Evolutionary conservation across 1,139 yeast species (phyloP), one percentile per base, ranked within the genome.

Genomic region (Blastobotrys persicus): DNA sequence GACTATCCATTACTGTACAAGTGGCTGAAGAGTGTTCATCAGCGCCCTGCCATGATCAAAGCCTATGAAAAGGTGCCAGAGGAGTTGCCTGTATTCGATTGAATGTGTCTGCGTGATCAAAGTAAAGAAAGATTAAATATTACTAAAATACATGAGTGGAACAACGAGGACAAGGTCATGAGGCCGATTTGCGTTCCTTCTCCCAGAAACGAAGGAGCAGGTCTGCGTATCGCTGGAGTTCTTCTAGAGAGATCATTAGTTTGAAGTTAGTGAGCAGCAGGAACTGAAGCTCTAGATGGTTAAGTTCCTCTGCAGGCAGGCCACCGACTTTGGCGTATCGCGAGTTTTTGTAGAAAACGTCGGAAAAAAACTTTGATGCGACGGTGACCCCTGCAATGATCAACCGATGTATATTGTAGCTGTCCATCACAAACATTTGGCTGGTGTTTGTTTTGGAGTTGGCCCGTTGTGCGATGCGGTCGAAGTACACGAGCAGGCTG

Each of bases 261-360:
- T 84, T 81, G 68, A 92, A 92, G 68, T 92, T 97, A 48, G 92
- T 77, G 54, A 92, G 73, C 45, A 91, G 69, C 57, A 92, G 70
- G 65, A 92, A 92, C 66, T 92, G 98, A 47, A 92, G 72, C 67
- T 92, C 99, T 57, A 92, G 74, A 69, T 88, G 92, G 65, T 94
- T 92, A 63, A 92, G 76, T 65, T 92, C 99, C 52, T 89, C 96
- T 50, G 91, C 77, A 6, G 98, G 96, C 50, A 92, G 76, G 1
- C 99, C 99, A 6, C 99, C 98, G 38, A 92, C 98, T 68, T 92
- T 88, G 19, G 98, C 98, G 66, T 94, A 92, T 56, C 99, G 79
- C 48, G 95, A 83, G 68, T 94, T 92, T 64, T 94, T 92, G 75
- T 94, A 92, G 66, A 92, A 94, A 47, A 92, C 89, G 69, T 92